Percentiles rank a stretch among this genome's conserved stretches.
Conservation (phyloP, 306 rosid genomes). For the Acmispon strigosus region DNA sequence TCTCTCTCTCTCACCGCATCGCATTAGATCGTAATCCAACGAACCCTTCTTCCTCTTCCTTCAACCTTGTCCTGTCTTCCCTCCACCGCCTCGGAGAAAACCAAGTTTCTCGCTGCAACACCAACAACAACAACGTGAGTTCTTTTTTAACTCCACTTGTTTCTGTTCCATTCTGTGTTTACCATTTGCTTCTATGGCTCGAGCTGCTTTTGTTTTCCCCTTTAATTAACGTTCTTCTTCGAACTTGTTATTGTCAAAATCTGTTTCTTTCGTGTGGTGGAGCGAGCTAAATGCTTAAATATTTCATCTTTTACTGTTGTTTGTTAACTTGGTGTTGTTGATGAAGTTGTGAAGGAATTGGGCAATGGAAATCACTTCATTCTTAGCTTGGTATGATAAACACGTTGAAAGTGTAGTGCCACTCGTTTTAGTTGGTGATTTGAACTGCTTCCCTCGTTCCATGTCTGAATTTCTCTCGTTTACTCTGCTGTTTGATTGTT, state of each 20-base stretch:
- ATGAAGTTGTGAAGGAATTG: background rate
- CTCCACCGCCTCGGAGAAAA: background rate
- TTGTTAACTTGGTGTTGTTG: background rate
- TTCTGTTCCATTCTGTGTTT: background rate
- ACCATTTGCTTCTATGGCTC: background rate
- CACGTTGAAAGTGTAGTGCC: background rate
- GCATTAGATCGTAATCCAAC: slow-evolving; percentile 36
- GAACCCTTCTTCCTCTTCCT: background rate
- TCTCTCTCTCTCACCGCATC: slow-evolving; percentile 1
- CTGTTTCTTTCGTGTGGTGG: too few relatives aligned
- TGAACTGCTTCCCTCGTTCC: background rate
- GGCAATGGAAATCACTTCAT: background rate
- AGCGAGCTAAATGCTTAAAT: too few relatives aligned
- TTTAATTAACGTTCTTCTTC: background rate
- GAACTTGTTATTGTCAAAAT: background rate
- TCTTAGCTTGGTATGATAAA: background rate
- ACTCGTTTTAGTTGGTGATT: background rate
- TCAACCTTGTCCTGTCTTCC: background rate
- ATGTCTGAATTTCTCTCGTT: background rate
- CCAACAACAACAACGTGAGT: slow-evolving; percentile 31
- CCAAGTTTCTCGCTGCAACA: background rate
- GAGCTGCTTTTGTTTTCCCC: slow-evolving; percentile 12
- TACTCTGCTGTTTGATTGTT: background rate
- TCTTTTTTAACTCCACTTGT: background rate
- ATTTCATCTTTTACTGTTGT: background rate